Evolutionary conservation across 2,329 filamentous ascomycete species (phyloP), one percentile per base, ranked within the genome.

Genomic region (Torrubiellomyces zombiae): DNA sequence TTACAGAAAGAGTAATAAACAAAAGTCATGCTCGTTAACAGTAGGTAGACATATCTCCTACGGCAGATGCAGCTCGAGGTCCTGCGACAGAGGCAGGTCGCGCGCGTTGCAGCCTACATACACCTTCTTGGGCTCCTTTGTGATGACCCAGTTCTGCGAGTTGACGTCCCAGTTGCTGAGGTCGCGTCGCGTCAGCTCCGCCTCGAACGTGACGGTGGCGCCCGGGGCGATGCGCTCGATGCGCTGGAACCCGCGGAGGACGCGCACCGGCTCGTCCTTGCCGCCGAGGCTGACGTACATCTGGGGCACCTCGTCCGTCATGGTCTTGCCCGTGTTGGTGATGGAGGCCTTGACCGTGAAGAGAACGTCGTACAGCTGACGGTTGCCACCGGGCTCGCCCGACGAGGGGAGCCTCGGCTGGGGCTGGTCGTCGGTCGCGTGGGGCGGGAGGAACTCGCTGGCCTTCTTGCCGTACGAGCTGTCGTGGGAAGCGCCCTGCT

Each of bases 131-230:
- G 55, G 41, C 23, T 50, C 40, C 11, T 51, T 37, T 7, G 53
- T 58, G n/a, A 70, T 39, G 22, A 82, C 66, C 85, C 86, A 95
- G 57, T 94, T 75, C 60, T 94, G 85, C n/a, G 54, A 47, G 2
- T 44, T 60, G 1, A 67, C 56, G 37, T 93, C 80, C 85, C 86
- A 94, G 55, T 83, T 89, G 45, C 75, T 82, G 28, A 94, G 38
- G 43, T 94, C 86, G 28, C 82, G 71, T 19, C 85, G 66, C 5
- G 73, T 83, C 28, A 94, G 51, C 10, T 72, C 63, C 0, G 68
- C 72, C 1, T 49, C 59, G 56, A 89, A 91, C 2, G 60, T 67
- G 4, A 56, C 60, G 25, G 63, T 69, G 48, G 69, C 48, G n/a
- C 80, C 81, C 0, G 80, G 64, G 4, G 65, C 58, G 33, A 94